Evolutionary conservation across 2,329 filamentous ascomycete species (phyloP).

Genomic region (Aspergillus quadricinctus): DNA sequence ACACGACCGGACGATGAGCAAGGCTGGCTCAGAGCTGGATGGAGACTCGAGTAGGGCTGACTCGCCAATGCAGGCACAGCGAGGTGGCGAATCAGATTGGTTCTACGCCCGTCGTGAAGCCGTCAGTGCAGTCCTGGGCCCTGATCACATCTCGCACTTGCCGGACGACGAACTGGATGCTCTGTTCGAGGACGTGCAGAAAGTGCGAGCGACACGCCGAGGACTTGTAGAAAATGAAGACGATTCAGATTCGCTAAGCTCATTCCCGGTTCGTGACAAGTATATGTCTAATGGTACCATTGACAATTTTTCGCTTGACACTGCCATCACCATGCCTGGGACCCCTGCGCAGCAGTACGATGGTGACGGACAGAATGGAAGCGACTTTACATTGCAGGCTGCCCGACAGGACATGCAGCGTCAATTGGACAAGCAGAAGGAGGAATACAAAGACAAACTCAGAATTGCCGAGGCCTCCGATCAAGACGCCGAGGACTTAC

Average conservation of each 20-base stretch:
- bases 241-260: conserved; percentile 82
- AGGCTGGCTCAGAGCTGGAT: conserved; percentile 71
- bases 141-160: conserved; percentile 82
- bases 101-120: conserved; percentile 89
- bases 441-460: conserved; percentile 73
- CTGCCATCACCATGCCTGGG: conserved; percentile 86
- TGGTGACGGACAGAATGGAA: conserved; percentile 48
- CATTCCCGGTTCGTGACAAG: conserved; percentile 85
- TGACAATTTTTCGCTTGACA: conserved; percentile 95
- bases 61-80: conserved; percentile 69
- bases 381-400: conserved; percentile 62
- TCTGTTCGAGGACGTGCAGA: conserved; percentile 89
- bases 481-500: conserved; percentile 77
- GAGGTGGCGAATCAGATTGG: conserved; percentile 81
- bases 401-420: conserved; percentile 78
- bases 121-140: conserved; percentile 81
- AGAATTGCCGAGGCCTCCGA: conserved; percentile 66
- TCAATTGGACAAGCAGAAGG: conserved; percentile 78
- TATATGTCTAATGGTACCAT: conserved; percentile 92
- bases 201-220: conserved; percentile 77
- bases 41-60: conserved; percentile 68
- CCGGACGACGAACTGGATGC: conserved; percentile 93
- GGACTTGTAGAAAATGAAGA: conserved; percentile 62
- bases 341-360: conserved; percentile 72
- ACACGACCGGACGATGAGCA: conserved; percentile 78